Conservation (phyloP, 371 early-diverging fungal species). For the Mortierella sp. region DNA sequence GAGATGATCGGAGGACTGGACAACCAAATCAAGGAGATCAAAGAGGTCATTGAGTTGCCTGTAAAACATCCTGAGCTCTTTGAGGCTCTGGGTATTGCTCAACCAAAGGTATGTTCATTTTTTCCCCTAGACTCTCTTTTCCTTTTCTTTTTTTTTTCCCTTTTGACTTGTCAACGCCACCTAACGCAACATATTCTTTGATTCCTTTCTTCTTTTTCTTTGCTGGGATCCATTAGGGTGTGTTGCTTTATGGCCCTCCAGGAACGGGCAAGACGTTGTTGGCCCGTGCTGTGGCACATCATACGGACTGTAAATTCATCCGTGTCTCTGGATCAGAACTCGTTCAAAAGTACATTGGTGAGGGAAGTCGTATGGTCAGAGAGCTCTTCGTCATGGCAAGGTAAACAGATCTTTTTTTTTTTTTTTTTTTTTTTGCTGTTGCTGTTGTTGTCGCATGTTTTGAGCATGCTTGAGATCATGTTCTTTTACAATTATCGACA, state of each 20-base stretch:
- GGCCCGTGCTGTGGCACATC: conserved; percentile 99
- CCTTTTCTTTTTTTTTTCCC: not conserved
- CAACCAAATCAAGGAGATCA: conserved; percentile 99
- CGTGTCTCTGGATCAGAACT: conserved; percentile 99
- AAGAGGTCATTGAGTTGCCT: conserved; percentile 99
- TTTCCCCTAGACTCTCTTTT: not conserved
- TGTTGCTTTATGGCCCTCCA: conserved; percentile 99
- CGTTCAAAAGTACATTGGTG: conserved; percentile 99
- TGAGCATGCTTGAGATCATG: too few relatives aligned
- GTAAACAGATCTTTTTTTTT: conserved; percentile 39
- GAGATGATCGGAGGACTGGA: conserved; percentile 99
- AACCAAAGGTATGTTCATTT: conserved; percentile 85
- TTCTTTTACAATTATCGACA: too few relatives aligned
- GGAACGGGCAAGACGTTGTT: conserved; percentile 99
- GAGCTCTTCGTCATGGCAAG: conserved; percentile 99
- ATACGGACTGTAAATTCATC: conserved; percentile 99
- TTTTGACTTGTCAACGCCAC: not conserved
- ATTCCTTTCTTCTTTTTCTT: not conserved
- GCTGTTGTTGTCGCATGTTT: too few relatives aligned
- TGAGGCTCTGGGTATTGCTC: conserved; percentile 99
- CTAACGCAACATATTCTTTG: too few relatives aligned
- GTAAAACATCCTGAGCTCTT: conserved; percentile 99
- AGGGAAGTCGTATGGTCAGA: conserved; percentile 99
- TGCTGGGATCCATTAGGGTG: conserved; percentile 66
- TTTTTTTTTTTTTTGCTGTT: too few relatives aligned